Evolutionary conservation across 1,139 yeast genomes (phyloP), one percentile per base, ranked within the genome.

Genomic region (Yamadazyma kanchanaburiensis): DNA sequence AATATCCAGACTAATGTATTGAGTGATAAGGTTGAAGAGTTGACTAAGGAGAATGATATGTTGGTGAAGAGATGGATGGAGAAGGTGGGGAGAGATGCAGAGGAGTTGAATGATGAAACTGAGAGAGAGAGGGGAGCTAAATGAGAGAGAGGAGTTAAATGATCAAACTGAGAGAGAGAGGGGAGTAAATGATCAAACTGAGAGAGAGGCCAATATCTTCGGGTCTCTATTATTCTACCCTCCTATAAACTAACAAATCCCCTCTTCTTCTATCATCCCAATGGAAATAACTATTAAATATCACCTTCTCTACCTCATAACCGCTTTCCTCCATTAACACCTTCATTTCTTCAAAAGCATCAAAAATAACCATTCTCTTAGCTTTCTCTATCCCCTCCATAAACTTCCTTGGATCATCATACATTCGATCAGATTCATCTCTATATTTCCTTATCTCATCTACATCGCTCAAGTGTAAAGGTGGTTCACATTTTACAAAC

Each of bases 401-500:
- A 46, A 80, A 89, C 11, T 32, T 36, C 1, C 43, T 35, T 0
- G 94, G 88, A 43, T 87, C 62, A 15, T 72, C 80, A 49, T 84
- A 89, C 43, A 94, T 83, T 35, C 60, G 64, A 51, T 91, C 98
- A 21, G 96, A 86, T 51, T 88, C 95, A 50, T 91, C 98, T 52
- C 75, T 63, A 49, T 91, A 94, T 0, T 40, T 33, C 0, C 44
- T 47, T 4, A 81, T 37, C 43, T 55, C 35, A 38, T 55, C 30
- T 23, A 24, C 2, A 31, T 44, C 33, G 15, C 56, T 39, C 8
- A 66, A 43, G 39, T 66, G 71, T 12, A 86, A 55, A 1, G 98
- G 98, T 0, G 98, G 99, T 39, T 87, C 94, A 53, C 99, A 94
- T 0, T 95, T 78, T 23, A 94, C 62, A 37, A 82, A 81, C 95